These are phyloP conservation scores for Auricularia sp. DNA, from an alignment of 768 basidiomycete species.

Conservation along the genomic window DNA sequence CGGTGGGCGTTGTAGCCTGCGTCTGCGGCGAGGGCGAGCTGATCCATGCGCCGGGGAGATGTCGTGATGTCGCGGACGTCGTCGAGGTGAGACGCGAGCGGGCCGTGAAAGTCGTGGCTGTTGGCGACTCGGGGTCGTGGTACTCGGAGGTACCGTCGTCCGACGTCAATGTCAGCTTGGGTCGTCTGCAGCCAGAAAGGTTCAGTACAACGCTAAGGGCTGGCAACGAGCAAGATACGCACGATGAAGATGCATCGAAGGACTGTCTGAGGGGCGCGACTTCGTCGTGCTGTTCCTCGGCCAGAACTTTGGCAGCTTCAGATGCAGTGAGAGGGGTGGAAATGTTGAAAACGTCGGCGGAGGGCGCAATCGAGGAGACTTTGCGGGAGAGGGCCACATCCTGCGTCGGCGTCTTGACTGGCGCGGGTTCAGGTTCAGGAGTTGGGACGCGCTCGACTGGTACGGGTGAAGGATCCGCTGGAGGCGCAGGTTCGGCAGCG, in stretches of 20 bases:
- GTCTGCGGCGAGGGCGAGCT: neutral
- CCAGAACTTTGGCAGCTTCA: neutral
- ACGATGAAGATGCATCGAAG: neutral
- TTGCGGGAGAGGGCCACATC: neutral
- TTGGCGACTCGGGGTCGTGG: neutral
- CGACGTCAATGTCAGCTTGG: neutral
- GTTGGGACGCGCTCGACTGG: neutral
- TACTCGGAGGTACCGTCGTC: neutral
- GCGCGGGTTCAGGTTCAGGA: neutral
- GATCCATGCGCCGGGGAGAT: neutral
- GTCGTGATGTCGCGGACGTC: conserved; percentile 1
- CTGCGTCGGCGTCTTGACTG: neutral
- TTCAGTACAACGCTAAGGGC: too few species aligned
- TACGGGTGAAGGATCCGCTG: neutral
- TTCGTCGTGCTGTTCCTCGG: neutral
- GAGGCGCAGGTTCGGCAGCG: neutral
- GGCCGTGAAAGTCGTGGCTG: neutral
- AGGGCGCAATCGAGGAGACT: neutral
- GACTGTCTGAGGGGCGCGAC: neutral
- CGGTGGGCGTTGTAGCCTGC: neutral
- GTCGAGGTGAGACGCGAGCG: neutral
- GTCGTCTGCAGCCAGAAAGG: neutral
- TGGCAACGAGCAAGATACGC: neutral
- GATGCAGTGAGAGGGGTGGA: neutral
- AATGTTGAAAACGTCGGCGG: neutral